Evolutionary conservation across 2,329 filamentous ascomycete genomes (phyloP), one percentile per base, ranked within the genome.

Genomic region (Cytospora mali): DNA sequence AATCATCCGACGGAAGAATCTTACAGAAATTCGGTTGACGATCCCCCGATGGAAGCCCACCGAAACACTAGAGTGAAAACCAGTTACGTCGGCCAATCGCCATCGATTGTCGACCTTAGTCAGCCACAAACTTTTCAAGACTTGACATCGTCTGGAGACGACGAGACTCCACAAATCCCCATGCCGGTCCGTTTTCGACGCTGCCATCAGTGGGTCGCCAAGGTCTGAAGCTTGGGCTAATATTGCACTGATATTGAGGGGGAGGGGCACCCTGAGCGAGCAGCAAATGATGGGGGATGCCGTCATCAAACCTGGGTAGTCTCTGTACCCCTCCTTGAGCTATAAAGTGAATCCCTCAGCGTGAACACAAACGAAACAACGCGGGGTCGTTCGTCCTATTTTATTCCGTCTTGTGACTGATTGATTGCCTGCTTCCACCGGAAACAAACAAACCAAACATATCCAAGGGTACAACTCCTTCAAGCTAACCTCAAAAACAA

Each of bases 291-390:
- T n/a, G 11, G 35, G 9, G 48, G 23, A 50, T 60, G 61, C 61
- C 61, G 61, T 62, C 61, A 62, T 62, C 50, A 49, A 29, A 50
- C 60, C 53, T n/a, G n/a, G n/a, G n/a, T n/a, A n/a, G n/a, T n/a
- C n/a, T n/a, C n/a, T n/a, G n/a, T n/a, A n/a, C n/a, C 60, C 60
- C 53, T 54, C 29, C 25, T 51, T 46, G 60, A 62, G 60, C 55
- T 62, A 62, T 62, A 62, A 62, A 58, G 35, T 33, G 42, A 46
- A 46, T 58, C 27, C 48, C 53, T n/a, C 60, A 46, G 46, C 25
- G 28, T 56, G n/a, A 31, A 21, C 60, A 14, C n/a, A 31, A 57
- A 16, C 60, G 7, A 33, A 50, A 46, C n/a, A 49, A 6, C 52
- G 49, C 52, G 49, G 57, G 57, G 49, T 46, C 2, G 7, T 18